Base-by-base conservation (phyloP, 768 basidiomycete species). In the Phylloporus sp. region DNA sequence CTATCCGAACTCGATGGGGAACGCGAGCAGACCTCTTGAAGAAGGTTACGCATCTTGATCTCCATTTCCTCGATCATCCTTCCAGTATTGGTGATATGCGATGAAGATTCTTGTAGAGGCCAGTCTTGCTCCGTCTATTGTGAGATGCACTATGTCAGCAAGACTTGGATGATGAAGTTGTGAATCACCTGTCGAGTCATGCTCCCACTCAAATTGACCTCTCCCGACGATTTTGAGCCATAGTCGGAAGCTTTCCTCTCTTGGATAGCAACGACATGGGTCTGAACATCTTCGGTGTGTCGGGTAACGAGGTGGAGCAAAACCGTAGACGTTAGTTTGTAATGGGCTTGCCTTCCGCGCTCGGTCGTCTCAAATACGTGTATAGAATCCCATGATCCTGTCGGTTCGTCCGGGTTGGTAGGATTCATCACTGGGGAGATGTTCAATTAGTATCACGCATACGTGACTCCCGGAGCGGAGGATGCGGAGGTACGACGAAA, bases 31-130 rank as follows among this genome's bases (percentile, higher is more conserved):
- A 84, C 91, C 76, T 94, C 91, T 70, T 92, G 89, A 43, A 99
- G 76, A 50, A 93, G 74, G 70, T 97, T 97, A 34, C 97, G 81
- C 92, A 98, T 94, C 75, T 98, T 98, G 68, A 95, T 92, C 72
- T 99, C 97, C 91, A 95, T 95, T 57, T 98, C 97, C 70, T 99
- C 97, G 56, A 99, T 86, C 85, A 97, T 88, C 58, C 80, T 81
- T 5, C 97, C 97, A n/a, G 87, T 86, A 70, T 98, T 98, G 38
- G 84, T 80, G 52, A 99, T 88, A 71, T 99, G 97, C 36, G 90
- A 86, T 20, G 85, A 80, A 36, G 79, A 67, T 59, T 90, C 89
- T 31, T 88, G 85, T 46, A 97, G 64, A 23, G 91, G 82, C 71
- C 80, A 87, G 66, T 95, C 95, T 68, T 89, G 85, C 66, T 95